phyloP scores from a whole-genome alignment of 2,329 filamentous ascomycete species.

The Apiospora malaysiana region DNA sequence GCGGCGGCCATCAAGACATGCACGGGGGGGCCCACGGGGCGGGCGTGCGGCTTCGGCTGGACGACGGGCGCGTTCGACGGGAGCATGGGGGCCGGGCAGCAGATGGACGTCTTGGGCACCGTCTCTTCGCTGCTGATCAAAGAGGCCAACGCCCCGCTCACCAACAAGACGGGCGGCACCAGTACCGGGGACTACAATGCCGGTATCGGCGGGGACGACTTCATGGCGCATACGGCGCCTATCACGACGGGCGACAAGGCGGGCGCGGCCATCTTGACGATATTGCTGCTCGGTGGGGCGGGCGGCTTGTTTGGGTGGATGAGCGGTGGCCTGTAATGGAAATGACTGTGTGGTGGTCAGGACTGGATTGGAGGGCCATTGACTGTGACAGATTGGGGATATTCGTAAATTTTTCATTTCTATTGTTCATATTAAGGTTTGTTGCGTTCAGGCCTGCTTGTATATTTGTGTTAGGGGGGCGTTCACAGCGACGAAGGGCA shows the following conservation, averaged over 20 bases:
- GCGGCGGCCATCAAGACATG: slow-evolving; percentile 46
- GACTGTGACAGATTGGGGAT: too few relatives aligned
- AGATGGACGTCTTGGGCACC: slow-evolving; percentile 64
- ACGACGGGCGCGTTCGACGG: slow-evolving; percentile 54
- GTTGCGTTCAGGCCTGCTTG: background rate
- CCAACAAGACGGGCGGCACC: slow-evolving; percentile 57
- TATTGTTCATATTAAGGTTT: background rate
- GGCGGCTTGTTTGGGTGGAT: slow-evolving; percentile 55
- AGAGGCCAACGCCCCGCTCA: slow-evolving; percentile 48
- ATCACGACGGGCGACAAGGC: slow-evolving; percentile 52
- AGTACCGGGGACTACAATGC: slow-evolving; percentile 52
- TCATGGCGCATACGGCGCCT: slow-evolving; percentile 39
- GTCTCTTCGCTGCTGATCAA: slow-evolving; percentile 58
- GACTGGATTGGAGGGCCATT: too few relatives aligned
- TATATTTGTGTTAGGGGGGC: background rate
- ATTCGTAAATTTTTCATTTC: background rate
- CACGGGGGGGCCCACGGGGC: slow-evolving; percentile 42
- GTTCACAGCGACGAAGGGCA: background rate
- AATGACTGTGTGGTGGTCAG: too few relatives aligned
- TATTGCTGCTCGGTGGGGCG: slow-evolving; percentile 48
- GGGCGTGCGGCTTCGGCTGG: slow-evolving; percentile 58
- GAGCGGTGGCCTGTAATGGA: slow-evolving; percentile 47
- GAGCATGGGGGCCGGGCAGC: slow-evolving; percentile 62
- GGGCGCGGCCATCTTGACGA: slow-evolving; percentile 54
- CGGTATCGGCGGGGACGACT: slow-evolving; percentile 43